Conservation (phyloP, 2,329 filamentous ascomycete genomes). For the Dactylonectria estremocensis region DNA sequence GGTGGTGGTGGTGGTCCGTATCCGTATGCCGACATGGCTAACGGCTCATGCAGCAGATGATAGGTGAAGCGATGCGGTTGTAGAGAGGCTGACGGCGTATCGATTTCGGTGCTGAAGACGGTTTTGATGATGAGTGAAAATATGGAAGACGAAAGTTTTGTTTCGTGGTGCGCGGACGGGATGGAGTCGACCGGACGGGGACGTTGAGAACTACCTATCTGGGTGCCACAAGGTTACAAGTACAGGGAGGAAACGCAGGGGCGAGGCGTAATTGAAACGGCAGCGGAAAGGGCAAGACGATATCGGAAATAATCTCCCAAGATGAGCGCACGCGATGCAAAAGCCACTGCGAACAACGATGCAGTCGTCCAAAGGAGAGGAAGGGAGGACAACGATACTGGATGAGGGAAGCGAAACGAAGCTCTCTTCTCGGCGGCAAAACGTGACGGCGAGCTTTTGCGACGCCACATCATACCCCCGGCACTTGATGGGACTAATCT, state of each 20-base stretch:
- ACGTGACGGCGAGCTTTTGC: conserved; percentile 27
- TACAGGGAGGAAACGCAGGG: conserved; percentile 19
- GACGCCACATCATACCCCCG: conserved; percentile 22
- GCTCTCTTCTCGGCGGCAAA: conserved; percentile 11
- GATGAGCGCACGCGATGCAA: no score
- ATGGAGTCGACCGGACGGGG: conserved; percentile 13
- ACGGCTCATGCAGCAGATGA: conserved; percentile 1
- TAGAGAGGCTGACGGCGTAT: not conserved
- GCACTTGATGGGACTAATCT: conserved; percentile 9
- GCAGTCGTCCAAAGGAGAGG: conserved; percentile 8
- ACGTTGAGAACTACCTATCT: conserved; percentile 25
- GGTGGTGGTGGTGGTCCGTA: conserved; percentile 70
- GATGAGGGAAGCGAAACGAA: not conserved
- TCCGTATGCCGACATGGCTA: conserved; percentile 64
- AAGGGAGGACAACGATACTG: not conserved
- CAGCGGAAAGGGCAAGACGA: conserved; percentile 22
- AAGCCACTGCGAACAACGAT: not conserved
- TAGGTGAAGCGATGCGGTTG: not conserved
- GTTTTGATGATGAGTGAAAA: conserved; percentile 1
- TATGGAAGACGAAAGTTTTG: not conserved
- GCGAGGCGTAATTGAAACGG: conserved; percentile 8
- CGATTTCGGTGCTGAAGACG: not conserved
- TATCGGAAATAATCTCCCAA: not conserved
- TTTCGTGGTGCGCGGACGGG: conserved; percentile 14
- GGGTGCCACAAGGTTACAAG: conserved; percentile 20